A percentile compares a stretch with the other conserved stretches of the same genome.
These are phyloP conservation scores for Prunella vulgaris DNA, from an alignment of 257 asterid genomes.

Conservation along the genomic window DNA sequence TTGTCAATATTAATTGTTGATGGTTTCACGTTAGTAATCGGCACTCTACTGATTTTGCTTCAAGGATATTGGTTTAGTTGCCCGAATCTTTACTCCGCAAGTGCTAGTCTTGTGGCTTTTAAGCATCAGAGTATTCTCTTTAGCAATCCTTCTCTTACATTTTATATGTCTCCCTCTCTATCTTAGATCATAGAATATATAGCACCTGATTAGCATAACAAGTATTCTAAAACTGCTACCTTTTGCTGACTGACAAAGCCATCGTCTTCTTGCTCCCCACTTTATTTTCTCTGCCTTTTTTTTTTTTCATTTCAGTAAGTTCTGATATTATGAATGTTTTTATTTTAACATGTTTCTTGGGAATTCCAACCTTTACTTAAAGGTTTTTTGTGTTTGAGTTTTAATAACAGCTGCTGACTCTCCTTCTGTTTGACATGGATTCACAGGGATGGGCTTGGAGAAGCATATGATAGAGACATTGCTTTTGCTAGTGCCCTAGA, in stretches of 20 bases:
- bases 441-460: constrained; percentile 95
- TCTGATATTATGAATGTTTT: not conserved
- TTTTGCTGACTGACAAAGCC: not conserved
- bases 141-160: not conserved
- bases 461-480: constrained; percentile 83
- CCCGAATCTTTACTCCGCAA: constrained; percentile 10
- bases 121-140: not conserved
- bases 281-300: not conserved
- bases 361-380: not conserved
- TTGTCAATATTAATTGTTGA: not conserved
- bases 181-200: not conserved
- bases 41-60: not conserved
- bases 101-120: not conserved
- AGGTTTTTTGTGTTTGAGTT: not conserved
- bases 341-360: not conserved
- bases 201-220: not conserved
- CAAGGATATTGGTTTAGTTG: not conserved
- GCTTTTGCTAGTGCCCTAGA: constrained; percentile 87
- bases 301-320: not conserved
- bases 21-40: not conserved
- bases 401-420: constrained; percentile 4
- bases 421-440: constrained; percentile 29
- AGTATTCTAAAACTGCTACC: not conserved
- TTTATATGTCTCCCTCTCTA: not conserved
- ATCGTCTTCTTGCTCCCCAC: not conserved